Evolutionary conservation across 2,329 filamentous ascomycete species (phyloP), one percentile per base, ranked within the genome.

Genomic region (Macrophomina phaseolina): DNA sequence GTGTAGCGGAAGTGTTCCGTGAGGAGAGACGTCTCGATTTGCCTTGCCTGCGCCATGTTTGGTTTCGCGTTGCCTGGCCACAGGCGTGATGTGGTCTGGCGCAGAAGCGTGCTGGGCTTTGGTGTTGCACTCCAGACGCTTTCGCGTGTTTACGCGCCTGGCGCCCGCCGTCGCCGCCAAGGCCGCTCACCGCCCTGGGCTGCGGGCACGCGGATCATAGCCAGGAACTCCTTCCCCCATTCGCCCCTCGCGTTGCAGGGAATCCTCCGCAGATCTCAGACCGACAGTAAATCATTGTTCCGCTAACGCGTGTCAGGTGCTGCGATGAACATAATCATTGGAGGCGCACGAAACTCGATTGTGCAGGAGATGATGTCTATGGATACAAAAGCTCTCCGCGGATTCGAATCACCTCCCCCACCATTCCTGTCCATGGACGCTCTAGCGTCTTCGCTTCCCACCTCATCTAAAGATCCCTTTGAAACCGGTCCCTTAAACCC

Each of bases 1-100:
- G 95, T 94, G 74, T 97, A 97, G 70, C 92, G 92, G 74, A 99
- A 91, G 77, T 99, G 95, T 84, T 98, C 95, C 1, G 95, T 97
- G 69, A 98, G 85, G 72, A 98, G 87, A 71, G 88, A 84, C 42
- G 79, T 83, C 70, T 82, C 81, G 64, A 81, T 78, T 68, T 84
- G 81, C 68, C 81, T 80, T 53, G 75, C 68, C 51, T 74, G 78
- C 68, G 81, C 78, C 82, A 84, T 84, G 14, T 66, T 62, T 30
- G 36, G 38, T 34, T 36, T 66, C 30, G 49, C 42, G 51, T 14
- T 52, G 48, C 60, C n/a, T 11, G 56, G 30, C 36, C 30, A 42
- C 38, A 60, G 23, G 34, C 46, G 56, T 58, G 58, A 46, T 18
- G 32, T 46, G 16, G 40, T 58, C 23, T 12, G 48, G 55, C 56